Conservation (phyloP, 148 eudicot genomes). For the Polygonum aviculare region DNA sequence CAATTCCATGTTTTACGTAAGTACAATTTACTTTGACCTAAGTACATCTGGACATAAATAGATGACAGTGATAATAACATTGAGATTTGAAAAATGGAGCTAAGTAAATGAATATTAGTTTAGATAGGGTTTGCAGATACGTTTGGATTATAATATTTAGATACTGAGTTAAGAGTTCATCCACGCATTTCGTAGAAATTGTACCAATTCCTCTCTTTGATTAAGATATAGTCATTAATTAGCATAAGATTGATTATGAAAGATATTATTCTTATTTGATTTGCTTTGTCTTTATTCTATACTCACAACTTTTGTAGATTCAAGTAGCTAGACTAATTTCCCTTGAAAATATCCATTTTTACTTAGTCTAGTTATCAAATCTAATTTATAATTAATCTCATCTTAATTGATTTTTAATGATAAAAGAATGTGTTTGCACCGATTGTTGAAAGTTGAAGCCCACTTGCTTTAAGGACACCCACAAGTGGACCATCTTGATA, state of each 20-base stretch:
- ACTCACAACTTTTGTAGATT: not conserved
- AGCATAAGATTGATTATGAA: conserved; percentile 1
- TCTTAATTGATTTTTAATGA: not conserved
- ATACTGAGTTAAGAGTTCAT: not conserved
- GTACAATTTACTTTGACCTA: not conserved
- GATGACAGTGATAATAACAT: not conserved
- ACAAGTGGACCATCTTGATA: conserved; percentile 4
- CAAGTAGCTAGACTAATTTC: not conserved
- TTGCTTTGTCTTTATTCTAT: conserved; percentile 1
- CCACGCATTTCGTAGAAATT: conserved; percentile 8
- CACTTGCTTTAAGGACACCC: not conserved
- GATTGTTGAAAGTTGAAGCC: not conserved
- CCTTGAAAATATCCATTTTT: too few relatives aligned
- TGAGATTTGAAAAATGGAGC: not conserved
- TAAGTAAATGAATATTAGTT: not conserved
- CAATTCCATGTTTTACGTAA: not conserved
- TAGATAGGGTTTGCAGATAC: not conserved
- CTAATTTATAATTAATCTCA: not conserved
- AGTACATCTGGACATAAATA: not conserved
- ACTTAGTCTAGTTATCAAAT: too few relatives aligned
- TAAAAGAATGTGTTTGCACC: not conserved
- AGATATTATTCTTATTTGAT: conserved; percentile 5
- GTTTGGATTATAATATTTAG: not conserved
- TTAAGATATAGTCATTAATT: not conserved
- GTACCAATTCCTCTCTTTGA: not conserved